Conservation (phyloP, 441 rosid species). For the Adansonia gregorii region DNA sequence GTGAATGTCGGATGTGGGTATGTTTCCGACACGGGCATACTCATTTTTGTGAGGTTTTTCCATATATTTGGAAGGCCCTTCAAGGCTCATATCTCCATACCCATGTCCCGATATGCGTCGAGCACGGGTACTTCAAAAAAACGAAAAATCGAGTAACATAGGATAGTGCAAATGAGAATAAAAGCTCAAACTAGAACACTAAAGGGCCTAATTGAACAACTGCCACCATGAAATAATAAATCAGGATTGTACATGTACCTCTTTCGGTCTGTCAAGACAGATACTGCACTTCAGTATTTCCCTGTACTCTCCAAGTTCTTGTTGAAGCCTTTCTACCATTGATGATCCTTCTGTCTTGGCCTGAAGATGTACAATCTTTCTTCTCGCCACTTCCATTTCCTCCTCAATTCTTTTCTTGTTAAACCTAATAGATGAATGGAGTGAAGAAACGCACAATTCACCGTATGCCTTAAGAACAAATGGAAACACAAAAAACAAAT, state of each 20-base stretch:
- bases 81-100: too few species aligned
- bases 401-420: constrained; percentile 81
- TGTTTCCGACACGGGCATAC: too few species aligned
- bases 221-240: constrained; percentile 9
- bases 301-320: constrained; percentile 84
- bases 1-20: too few species aligned
- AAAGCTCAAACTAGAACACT: background rate
- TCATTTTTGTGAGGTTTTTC: too few species aligned
- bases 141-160: too few species aligned
- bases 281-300: constrained; percentile 92
- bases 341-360: constrained; percentile 71
- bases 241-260: constrained; percentile 49
- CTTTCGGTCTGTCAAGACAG: constrained; percentile 88
- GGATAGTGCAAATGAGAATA: background rate
- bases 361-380: constrained; percentile 65
- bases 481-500: background rate
- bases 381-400: constrained; percentile 66
- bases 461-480: background rate
- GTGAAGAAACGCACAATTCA: background rate
- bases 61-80: too few species aligned
- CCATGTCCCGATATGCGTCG: too few species aligned
- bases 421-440: constrained; percentile 54
- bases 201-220: constrained; percentile 1
- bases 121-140: too few species aligned
- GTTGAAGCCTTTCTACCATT: constrained; percentile 70